Conservation (phyloP, 148 eudicot genomes). For the Nepenthes mirabilis region DNA sequence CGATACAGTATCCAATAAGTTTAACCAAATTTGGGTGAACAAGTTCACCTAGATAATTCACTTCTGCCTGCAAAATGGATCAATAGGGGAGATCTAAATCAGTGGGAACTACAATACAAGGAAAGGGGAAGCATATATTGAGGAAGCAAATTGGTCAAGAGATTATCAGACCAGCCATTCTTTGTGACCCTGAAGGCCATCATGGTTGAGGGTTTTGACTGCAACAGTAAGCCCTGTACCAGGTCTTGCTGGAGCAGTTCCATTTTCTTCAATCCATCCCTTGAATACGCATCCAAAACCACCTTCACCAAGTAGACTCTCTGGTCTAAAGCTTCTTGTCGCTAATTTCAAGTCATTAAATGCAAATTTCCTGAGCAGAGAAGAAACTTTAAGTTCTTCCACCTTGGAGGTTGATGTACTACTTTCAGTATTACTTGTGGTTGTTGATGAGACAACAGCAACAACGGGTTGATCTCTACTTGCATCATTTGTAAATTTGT, state of each 20-base stretch:
- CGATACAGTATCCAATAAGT: constrained; percentile 64
- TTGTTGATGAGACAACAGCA: constrained; percentile 39
- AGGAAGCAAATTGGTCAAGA: too few relatives aligned
- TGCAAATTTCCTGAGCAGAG: constrained; percentile 51
- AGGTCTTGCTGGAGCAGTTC: constrained; percentile 69
- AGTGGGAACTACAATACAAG: not conserved
- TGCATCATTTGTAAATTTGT: constrained; percentile 37
- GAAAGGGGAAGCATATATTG: constrained; percentile 15
- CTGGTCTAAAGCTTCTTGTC: constrained; percentile 68
- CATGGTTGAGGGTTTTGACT: constrained; percentile 70
- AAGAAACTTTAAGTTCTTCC: constrained; percentile 64
- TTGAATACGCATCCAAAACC: constrained; percentile 77
- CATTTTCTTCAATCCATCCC: constrained; percentile 75
- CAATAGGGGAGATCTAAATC: not conserved
- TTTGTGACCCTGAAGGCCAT: constrained; percentile 81
- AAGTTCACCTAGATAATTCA: constrained; percentile 65
- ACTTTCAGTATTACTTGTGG: constrained; percentile 68
- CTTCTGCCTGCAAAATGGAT: constrained; percentile 47
- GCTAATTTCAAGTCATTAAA: constrained; percentile 62
- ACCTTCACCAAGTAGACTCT: constrained; percentile 69
- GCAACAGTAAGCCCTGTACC: constrained; percentile 78
- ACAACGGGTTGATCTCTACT: constrained; percentile 46
- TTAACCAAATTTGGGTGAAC: constrained; percentile 62
- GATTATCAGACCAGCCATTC: too few relatives aligned
- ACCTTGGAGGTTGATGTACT: constrained; percentile 59